Base-by-base conservation (phyloP, 2,329 filamentous ascomycete genomes). In the Talaromyces sp. region DNA sequence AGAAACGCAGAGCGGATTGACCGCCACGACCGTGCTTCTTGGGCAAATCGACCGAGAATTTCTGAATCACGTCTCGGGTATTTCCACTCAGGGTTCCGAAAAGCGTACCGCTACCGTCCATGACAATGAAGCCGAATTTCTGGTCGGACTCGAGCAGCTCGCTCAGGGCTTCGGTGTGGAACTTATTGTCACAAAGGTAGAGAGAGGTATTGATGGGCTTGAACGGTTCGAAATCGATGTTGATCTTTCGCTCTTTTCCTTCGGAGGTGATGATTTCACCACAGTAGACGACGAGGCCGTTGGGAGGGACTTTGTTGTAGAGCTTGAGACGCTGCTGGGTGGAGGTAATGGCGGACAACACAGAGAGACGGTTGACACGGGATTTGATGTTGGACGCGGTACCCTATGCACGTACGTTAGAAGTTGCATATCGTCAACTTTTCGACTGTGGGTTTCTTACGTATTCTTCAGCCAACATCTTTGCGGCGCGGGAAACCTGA, bases 391-490 rank as follows among this genome's bases (percentile, higher is more conserved):
- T 99, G 74, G 93, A 97, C 68, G 95, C 96, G 67, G 95, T 99
- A 78, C 95, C 95, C 92, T 43, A 64, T 43, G 5, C 11, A n/a
- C 11, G 25, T 29, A 65, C 13, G 51, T 62, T 38, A 66, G n/a
- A n/a, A n/a, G n/a, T n/a, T n/a, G n/a, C n/a, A 53, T 43, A 36
- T 36, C 31, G 53, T 17, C 8, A 4, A 19, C 1, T 49, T 15
- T n/a, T 22, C 11, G 11, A 36, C 10, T 19, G n/a, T 29, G 13
- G 38, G 15, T 29, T 47, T 83, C 91, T 71, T 86, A 95, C 92
- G 78, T 95, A 97, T 91, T 97, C 93, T 97, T 99, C 95, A 84
- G 96, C 96, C 89, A 99, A 91, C 95, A 99, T 99, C 87, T 98
- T 98, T 67, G 95, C 92, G 64, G 92, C 91, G 76, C 93, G 90